Evolutionary conservation across 2,329 filamentous ascomycete species (phyloP).

Genomic region (Fusarium torulosum): DNA sequence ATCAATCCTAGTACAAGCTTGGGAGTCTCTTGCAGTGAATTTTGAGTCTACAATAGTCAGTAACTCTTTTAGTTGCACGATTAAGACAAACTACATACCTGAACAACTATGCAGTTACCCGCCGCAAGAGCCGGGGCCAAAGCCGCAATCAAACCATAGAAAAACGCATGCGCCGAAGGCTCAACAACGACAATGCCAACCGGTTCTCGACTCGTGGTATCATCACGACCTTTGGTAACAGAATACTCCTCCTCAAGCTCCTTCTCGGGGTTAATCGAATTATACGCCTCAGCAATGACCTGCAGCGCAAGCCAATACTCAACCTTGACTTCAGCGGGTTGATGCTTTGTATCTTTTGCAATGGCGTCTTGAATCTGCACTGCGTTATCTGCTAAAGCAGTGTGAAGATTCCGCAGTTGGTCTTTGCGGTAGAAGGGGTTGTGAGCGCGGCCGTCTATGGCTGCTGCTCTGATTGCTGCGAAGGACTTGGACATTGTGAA

Average conservation of each 20-base stretch:
- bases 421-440: conserved; percentile 42
- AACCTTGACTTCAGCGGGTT: conserved; percentile 35
- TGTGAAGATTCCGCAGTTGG: conserved; percentile 33
- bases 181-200: conserved; percentile 38
- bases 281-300: conserved; percentile 30
- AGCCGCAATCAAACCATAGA: conserved; percentile 36
- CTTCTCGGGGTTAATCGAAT: conserved; percentile 24
- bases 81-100: neutral
- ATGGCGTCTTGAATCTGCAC: conserved; percentile 38
- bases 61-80: accelerated
- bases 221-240: conserved; percentile 28
- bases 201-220: conserved; percentile 19
- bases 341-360: conserved; percentile 32
- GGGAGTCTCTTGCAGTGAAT: conserved; percentile 21
- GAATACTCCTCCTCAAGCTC: conserved; percentile 34
- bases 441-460: conserved; percentile 36
- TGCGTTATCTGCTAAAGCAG: conserved; percentile 19
- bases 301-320: conserved; percentile 44
- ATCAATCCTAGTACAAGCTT: conserved; percentile 10
- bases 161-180: conserved; percentile 36
- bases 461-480: conserved; percentile 32
- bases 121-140: conserved; percentile 28
- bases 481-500: conserved; percentile 38
- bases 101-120: conserved; percentile 38
- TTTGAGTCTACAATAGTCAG: neutral